Base-by-base conservation (phyloP, 371 early-diverging fungal genomes). In the Dichotomocladium elegans region DNA sequence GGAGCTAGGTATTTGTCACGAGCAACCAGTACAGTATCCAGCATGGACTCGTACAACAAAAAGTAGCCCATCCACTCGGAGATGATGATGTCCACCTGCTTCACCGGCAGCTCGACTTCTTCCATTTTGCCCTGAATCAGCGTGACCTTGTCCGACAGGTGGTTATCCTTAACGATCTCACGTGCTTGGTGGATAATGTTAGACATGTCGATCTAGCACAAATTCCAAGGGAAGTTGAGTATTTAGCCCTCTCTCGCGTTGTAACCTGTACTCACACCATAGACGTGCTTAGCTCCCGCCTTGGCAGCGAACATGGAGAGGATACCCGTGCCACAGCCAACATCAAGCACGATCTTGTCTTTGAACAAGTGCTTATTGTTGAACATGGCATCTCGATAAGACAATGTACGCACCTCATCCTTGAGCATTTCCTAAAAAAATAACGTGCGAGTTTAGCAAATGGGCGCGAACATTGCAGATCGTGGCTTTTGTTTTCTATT, bases 41-140 rank as follows among this genome's bases (percentile, higher is more conserved):
- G 80, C 99, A 98, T 98, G 69, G 92, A 91, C 67, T 98, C 98
- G 68, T 94, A 97, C 43, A 97, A 79, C 66, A 97, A 81, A 67
- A 96, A 96, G 84, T 98, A 97, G 24, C 99, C 99, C 95, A 98
- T 98, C 99, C 99, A 98, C 71, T 98, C 99, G 4, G 94, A 93
- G 50, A 98, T 93, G 58, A 98, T 96, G 46, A 96, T 92, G 60
- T 94, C 94, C 17, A 94, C 94, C 52, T 87, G 80, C 50, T 90
- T 86, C 22, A 92, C 94, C 17, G 99, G 98, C 15, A 97, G 79
- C 22, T 66, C 72, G 19, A 98, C 90, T 58, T 95, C 94, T 70
- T 98, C 99, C 83, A 97, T 90, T 73, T 94, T 94, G 58, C 98
- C 99, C 72, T 92, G 90, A 51, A 96, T 85, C 67, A 98, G 77